Percentiles rank a stretch among this genome's conserved stretches.
Conservation (phyloP, 1,284 basidiomycete species). For the Ceratobasidium sp. region DNA sequence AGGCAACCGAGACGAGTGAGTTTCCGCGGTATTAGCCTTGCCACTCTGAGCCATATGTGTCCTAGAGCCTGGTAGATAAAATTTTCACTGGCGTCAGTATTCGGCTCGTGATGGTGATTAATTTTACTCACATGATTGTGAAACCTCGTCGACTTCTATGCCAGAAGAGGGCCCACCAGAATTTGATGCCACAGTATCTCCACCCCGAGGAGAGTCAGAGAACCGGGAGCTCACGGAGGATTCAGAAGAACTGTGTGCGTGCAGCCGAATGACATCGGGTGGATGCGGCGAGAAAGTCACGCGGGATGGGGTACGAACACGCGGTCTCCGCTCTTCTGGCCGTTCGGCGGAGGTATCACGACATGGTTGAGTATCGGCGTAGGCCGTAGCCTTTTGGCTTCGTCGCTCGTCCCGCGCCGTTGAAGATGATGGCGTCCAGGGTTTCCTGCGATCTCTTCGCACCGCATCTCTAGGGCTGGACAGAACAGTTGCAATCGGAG, state of each 20-base stretch:
- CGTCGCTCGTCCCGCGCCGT: neutral
- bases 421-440: neutral
- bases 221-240: slow-evolving; percentile 12
- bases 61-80: too few species aligned
- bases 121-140: neutral
- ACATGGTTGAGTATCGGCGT: neutral
- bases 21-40: too few species aligned
- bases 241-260: neutral
- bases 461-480: slow-evolving; percentile 7
- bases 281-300: neutral
- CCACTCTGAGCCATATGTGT: too few species aligned
- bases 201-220: slow-evolving; percentile 1
- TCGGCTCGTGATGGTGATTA: neutral
- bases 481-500: slow-evolving; percentile 7
- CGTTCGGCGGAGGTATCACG: neutral
- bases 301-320: slow-evolving; percentile 14
- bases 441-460: too few species aligned
- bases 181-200: neutral
- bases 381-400: neutral
- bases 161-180: neutral
- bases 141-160: neutral
- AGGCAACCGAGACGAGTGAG: neutral
- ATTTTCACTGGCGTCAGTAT: neutral
- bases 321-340: neutral
- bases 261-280: neutral